A percentile compares a stretch with the other conserved stretches of the same genome.
Conservation (phyloP, 1,284 basidiomycete genomes). For the Lignosus rhinocerotis region DNA sequence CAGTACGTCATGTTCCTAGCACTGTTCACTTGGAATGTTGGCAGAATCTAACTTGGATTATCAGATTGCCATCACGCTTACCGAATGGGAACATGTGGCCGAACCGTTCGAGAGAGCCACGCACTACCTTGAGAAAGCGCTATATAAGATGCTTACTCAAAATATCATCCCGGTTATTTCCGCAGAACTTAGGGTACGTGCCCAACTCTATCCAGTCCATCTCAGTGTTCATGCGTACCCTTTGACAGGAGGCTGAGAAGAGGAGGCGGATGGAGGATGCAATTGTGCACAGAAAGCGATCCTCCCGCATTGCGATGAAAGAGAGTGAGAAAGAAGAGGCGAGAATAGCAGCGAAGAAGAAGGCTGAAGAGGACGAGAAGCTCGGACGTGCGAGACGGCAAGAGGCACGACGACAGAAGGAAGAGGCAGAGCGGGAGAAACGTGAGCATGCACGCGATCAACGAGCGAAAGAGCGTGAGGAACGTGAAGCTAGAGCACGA, state of each 20-base stretch:
- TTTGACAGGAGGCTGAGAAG: slow-evolving; percentile 58
- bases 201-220: slow-evolving; percentile 7
- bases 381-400: slow-evolving; percentile 58
- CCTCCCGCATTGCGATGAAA: slow-evolving; percentile 77
- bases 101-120: slow-evolving; percentile 73
- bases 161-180: slow-evolving; percentile 68
- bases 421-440: slow-evolving; percentile 61
- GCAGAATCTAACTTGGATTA: not conserved
- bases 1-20: slow-evolving; percentile 47
- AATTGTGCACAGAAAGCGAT: slow-evolving; percentile 77
- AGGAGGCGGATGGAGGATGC: slow-evolving; percentile 67
- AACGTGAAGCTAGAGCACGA: slow-evolving; percentile 36
- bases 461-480: slow-evolving; percentile 52
- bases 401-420: slow-evolving; percentile 64
- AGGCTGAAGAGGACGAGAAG: slow-evolving; percentile 66
- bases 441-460: slow-evolving; percentile 58
- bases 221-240: not conserved
- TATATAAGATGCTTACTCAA: slow-evolving; percentile 68
- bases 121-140: slow-evolving; percentile 77
- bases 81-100: slow-evolving; percentile 78
- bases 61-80: slow-evolving; percentile 77
- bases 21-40: not conserved
- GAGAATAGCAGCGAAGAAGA: slow-evolving; percentile 49
- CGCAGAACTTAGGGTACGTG: slow-evolving; percentile 58
- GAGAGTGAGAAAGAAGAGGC: slow-evolving; percentile 75